phyloP scores from a whole-genome alignment of 495 filamentous ascomycete species.

The Talaromyces nanjingensis region DNA sequence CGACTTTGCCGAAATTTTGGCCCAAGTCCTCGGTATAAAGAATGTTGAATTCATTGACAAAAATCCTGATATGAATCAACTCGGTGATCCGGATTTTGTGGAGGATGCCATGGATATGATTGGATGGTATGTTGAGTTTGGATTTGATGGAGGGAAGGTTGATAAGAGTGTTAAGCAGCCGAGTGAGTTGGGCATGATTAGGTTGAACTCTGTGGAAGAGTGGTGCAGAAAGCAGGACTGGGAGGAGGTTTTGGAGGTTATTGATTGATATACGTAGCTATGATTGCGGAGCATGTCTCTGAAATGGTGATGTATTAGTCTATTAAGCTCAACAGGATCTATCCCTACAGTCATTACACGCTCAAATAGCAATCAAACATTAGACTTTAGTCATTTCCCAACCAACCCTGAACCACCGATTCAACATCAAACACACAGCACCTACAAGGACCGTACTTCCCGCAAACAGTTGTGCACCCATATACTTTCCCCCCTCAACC shows the following conservation, averaged over 20 bases:
- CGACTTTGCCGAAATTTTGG: not conserved
- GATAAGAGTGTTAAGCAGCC: not conserved
- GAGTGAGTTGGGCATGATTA: not conserved
- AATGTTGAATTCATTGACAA: not conserved
- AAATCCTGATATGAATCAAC: not conserved
- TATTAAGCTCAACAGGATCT: not conserved
- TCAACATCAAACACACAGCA: slow-evolving; percentile 22
- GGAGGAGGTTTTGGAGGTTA: not conserved
- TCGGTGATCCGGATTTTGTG: not conserved
- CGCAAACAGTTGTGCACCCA: slow-evolving; percentile 41
- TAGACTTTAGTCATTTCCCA: not conserved
- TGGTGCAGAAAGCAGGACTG: not conserved
- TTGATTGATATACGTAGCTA: not conserved
- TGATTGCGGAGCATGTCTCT: not conserved
- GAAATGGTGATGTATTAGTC: not conserved
- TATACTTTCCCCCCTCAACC: slow-evolving; percentile 35
- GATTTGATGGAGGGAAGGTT: not conserved
- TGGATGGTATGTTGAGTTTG: not conserved
- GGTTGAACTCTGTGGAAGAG: not conserved
- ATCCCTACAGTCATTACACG: not conserved
- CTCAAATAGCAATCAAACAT: not conserved
- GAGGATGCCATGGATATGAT: not conserved
- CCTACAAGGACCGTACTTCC: slow-evolving; percentile 31
- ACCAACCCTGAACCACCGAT: slow-evolving; percentile 23
- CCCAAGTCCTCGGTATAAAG: not conserved